Evolutionary conservation across 2,329 filamentous ascomycete species (phyloP).

Genomic region (Diaporthe longicolla): DNA sequence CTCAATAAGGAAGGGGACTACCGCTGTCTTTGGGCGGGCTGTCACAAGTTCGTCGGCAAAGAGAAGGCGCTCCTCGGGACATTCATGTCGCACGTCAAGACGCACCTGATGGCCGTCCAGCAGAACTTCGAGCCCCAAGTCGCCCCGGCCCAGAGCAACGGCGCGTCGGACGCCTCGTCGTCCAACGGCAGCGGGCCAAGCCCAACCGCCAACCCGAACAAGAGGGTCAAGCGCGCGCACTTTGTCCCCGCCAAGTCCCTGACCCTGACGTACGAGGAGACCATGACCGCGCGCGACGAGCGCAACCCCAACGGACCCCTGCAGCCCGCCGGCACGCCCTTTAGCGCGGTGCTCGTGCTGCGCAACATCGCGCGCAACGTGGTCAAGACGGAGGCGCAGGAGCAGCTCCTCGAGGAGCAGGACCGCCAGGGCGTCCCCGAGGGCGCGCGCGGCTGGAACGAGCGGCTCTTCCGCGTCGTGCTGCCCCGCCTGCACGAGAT

Average conservation of each 20-base stretch:
- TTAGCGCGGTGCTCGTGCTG: slow-evolving; percentile 82
- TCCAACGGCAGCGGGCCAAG: slow-evolving; percentile 46
- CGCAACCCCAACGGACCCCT: slow-evolving; percentile 69
- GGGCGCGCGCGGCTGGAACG: slow-evolving; percentile 70
- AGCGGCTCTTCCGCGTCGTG: slow-evolving; percentile 76
- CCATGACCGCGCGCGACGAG: slow-evolving; percentile 68
- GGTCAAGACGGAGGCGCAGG: slow-evolving; percentile 72
- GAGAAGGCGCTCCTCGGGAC: slow-evolving; percentile 63
- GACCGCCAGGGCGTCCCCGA: slow-evolving; percentile 62
- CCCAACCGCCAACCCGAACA: slow-evolving; percentile 45
- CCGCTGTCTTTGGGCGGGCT: slow-evolving; percentile 77
- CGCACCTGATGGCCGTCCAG: slow-evolving; percentile 69
- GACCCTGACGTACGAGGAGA: slow-evolving; percentile 69
- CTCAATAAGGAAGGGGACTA: slow-evolving; percentile 67
- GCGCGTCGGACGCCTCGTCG: slow-evolving; percentile 7
- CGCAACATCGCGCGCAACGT: slow-evolving; percentile 82
- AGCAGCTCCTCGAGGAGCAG: slow-evolving; percentile 65
- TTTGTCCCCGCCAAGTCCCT: slow-evolving; percentile 70
- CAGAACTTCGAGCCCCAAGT: slow-evolving; percentile 45
- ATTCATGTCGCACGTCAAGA: slow-evolving; percentile 76
- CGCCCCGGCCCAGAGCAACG: slow-evolving; percentile 13
- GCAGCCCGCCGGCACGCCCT: slow-evolving; percentile 82
- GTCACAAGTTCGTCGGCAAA: slow-evolving; percentile 67
- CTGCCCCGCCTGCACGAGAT: slow-evolving; percentile 77
- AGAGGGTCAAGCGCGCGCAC: slow-evolving; percentile 59